phyloP scores from a whole-genome alignment of 306 rosid species.

The Prunus dulcis region DNA sequence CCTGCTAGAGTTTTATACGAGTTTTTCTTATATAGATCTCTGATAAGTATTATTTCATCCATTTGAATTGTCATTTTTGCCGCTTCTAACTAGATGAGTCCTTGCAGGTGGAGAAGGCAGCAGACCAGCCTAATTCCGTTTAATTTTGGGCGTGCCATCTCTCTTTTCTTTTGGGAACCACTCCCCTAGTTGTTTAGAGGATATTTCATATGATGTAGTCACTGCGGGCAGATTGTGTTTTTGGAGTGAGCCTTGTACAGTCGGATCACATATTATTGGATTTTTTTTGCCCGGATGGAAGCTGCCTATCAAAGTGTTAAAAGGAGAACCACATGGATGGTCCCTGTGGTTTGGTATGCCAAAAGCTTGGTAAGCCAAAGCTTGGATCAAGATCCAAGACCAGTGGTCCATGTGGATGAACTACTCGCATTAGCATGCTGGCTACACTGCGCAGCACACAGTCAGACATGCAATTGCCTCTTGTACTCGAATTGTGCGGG shows the following conservation, averaged over 20 bases:
- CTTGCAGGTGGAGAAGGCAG: conserved; percentile 62
- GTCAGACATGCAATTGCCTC: background rate
- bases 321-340: conserved; percentile 23
- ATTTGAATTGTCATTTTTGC: background rate
- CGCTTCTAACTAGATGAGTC: conserved; percentile 25
- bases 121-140: conserved; percentile 37
- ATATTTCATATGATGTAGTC: conserved; percentile 17
- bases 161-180: conserved; percentile 7
- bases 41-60: background rate
- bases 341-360: background rate
- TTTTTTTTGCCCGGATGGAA: conserved; percentile 30
- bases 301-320: conserved; percentile 17
- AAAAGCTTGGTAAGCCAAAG: conserved; percentile 9
- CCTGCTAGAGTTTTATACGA: background rate
- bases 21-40: background rate
- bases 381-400: background rate
- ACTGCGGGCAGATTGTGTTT: conserved; percentile 17
- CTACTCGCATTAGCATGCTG: background rate
- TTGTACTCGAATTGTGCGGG: background rate
- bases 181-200: conserved; percentile 24
- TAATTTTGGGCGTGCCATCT: conserved; percentile 21
- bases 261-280: conserved; percentile 26
- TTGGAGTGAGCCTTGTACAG: conserved; percentile 40
- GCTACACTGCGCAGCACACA: background rate
- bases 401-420: background rate